phyloP scores from a whole-genome alignment of 257 asterid species.

The Perilla frutescens region DNA sequence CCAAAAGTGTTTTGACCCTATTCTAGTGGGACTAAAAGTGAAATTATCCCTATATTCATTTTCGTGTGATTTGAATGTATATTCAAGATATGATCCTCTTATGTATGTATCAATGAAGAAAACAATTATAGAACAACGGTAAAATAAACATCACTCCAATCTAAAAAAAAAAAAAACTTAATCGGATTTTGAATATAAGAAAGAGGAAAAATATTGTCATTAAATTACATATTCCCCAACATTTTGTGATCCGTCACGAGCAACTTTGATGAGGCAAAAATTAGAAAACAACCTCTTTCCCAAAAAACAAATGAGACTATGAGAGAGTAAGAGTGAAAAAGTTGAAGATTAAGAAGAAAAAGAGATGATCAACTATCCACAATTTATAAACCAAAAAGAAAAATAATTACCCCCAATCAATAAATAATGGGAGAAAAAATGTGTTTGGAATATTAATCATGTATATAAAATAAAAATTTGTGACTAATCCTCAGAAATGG shows the following conservation, averaged over 20 bases:
- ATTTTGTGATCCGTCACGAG: conserved; percentile 8
- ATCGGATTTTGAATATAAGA: neutral
- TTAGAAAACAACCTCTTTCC: conserved; percentile 27
- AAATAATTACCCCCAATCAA: conserved; percentile 5
- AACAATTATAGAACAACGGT: too few relatives aligned
- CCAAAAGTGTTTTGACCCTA: too few relatives aligned
- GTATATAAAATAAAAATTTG: neutral
- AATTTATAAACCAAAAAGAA: conserved; percentile 9
- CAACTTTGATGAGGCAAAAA: conserved; percentile 32
- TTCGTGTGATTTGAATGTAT: too few relatives aligned
- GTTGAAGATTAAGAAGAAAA: neutral
- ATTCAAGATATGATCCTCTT: too few relatives aligned
- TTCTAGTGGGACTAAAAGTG: too few relatives aligned
- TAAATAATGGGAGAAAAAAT: conserved; percentile 26
- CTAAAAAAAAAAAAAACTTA: neutral
- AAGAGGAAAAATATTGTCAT: conserved; percentile 26
- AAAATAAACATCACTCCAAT: neutral
- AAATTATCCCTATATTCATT: too few relatives aligned
- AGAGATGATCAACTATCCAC: conserved; percentile 34
- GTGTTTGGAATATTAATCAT: conserved; percentile 1
- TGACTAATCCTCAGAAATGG: conserved; percentile 37
- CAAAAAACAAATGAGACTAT: neutral
- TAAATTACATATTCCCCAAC: conserved; percentile 34
- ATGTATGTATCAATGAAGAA: too few relatives aligned
- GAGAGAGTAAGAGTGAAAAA: neutral